A percentile compares a stretch with the other conserved stretches of the same genome.
Evolutionary conservation across 176 grass and related monocot genomes (phyloP).

Genomic region (Hordeum marinum): DNA sequence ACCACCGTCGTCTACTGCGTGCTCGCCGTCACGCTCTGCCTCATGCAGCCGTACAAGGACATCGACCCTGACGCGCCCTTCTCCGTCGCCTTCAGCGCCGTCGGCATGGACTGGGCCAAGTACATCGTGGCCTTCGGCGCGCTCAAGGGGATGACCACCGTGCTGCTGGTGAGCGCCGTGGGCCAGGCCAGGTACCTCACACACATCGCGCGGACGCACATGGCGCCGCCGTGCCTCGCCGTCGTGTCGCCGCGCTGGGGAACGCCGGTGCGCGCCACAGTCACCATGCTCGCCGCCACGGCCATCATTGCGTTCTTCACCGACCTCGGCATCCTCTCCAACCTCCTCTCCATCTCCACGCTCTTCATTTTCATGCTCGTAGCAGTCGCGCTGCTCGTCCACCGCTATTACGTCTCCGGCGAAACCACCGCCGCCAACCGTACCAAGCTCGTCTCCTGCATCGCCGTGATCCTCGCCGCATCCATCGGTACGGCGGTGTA

Average conservation of each 20-base stretch:
- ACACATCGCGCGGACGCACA: constrained; percentile 57
- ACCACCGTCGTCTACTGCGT: constrained; percentile 46
- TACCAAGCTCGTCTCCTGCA: constrained; percentile 19
- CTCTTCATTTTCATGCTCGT: constrained; percentile 83
- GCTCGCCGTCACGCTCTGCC: constrained; percentile 61
- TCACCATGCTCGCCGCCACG: constrained; percentile 49
- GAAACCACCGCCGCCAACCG: constrained; percentile 29
- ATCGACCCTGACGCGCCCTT: constrained; percentile 62
- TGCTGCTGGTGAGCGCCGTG: constrained; percentile 57
- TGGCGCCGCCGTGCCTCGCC: constrained; percentile 50
- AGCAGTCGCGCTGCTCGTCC: constrained; percentile 51
- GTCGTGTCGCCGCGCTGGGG: constrained; percentile 33
- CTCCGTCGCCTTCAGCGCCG: constrained; percentile 50
- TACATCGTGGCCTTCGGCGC: constrained; percentile 77
- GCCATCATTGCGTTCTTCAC: constrained; percentile 63
- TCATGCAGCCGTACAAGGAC: constrained; percentile 47
- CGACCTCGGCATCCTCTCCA: constrained; percentile 40
- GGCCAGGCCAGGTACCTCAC: constrained; percentile 72
- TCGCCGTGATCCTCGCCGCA: neutral
- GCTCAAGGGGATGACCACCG: constrained; percentile 60
- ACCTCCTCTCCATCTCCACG: constrained; percentile 67
- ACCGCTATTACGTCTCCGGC: constrained; percentile 46
- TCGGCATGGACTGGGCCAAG: constrained; percentile 73
- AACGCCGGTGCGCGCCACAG: constrained; percentile 51
- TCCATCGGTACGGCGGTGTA: neutral